Evolutionary conservation across 768 basidiomycete genomes (phyloP).

Genomic region (Leccinum disarticulatum): DNA sequence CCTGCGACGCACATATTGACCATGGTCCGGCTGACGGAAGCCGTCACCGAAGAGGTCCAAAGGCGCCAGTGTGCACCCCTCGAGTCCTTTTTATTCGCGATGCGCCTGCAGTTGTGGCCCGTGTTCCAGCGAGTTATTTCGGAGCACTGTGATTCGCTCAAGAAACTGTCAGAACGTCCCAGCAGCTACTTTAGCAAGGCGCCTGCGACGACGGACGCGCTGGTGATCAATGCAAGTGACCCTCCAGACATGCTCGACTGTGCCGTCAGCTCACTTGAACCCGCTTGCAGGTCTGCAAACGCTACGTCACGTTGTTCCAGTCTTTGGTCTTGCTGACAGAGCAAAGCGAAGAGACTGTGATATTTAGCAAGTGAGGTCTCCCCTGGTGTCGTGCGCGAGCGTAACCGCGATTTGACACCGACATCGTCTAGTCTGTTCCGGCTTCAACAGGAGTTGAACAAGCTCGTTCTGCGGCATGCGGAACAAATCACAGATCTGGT

Average conservation of each 20-base stretch:
- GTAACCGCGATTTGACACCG: neutral
- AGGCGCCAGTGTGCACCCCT: constrained; percentile 76
- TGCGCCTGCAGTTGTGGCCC: constrained; percentile 91
- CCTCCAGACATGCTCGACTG: neutral
- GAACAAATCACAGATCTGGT: constrained; percentile 60
- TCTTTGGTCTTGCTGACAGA: constrained; percentile 78
- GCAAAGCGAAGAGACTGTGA: constrained; percentile 92
- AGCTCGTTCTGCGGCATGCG: constrained; percentile 73
- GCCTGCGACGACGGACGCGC: constrained; percentile 62
- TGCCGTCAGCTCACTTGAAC: neutral
- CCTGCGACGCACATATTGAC: constrained; percentile 77
- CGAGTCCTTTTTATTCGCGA: constrained; percentile 75
- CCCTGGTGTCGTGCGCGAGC: neutral
- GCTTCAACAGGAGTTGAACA: constrained; percentile 80
- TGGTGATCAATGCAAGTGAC: constrained; percentile 57
- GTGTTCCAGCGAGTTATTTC: constrained; percentile 88
- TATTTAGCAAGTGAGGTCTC: constrained; percentile 80
- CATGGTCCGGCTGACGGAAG: constrained; percentile 90
- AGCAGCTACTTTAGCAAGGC: constrained; percentile 63
- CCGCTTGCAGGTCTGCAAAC: constrained; percentile 57
- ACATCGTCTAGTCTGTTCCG: constrained; percentile 61
- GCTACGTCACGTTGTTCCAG: constrained; percentile 81
- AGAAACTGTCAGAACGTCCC: constrained; percentile 75
- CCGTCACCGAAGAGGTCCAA: constrained; percentile 71
- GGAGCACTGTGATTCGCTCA: constrained; percentile 78